Percentiles rank a stretch among this genome's conserved stretches.
Conservation (phyloP, 2,329 filamentous ascomycete genomes). For the Dactylonectria macrodidyma region DNA sequence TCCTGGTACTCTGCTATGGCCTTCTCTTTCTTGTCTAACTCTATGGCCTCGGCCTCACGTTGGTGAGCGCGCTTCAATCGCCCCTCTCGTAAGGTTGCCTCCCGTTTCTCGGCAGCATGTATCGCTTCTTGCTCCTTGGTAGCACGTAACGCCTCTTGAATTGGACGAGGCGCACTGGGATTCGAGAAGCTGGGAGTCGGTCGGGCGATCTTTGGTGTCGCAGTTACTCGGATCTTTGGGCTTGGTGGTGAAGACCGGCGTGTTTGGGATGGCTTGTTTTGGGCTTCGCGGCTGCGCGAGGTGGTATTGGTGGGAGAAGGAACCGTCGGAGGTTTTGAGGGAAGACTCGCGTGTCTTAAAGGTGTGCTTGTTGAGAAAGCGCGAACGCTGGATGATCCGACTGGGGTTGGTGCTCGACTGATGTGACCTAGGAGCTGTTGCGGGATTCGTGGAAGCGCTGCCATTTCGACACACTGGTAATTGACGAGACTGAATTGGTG, state of each 20-base stretch:
- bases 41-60: constrained; percentile 33
- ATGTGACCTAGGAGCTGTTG: background rate
- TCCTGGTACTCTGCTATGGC: constrained; percentile 56
- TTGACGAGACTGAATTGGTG: background rate
- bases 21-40: constrained; percentile 38
- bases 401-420: background rate
- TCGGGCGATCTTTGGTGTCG: background rate
- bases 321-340: background rate
- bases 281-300: constrained; percentile 2
- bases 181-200: background rate
- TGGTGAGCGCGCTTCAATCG: constrained; percentile 36
- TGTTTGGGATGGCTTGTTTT: background rate
- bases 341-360: background rate
- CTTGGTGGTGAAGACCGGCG: background rate
- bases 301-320: background rate
- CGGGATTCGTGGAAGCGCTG: constrained; percentile 5
- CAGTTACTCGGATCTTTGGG: background rate
- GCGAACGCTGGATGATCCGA: constrained; percentile 1
- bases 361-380: constrained; percentile 10
- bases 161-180: background rate
- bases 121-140: constrained; percentile 29
- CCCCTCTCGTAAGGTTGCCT: constrained; percentile 42
- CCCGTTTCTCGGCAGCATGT: constrained; percentile 41
- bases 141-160: background rate
- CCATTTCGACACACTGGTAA: constrained; percentile 7